phyloP scores from a whole-genome alignment of 345 rosid genomes.

The Cardamine resedifolia region DNA sequence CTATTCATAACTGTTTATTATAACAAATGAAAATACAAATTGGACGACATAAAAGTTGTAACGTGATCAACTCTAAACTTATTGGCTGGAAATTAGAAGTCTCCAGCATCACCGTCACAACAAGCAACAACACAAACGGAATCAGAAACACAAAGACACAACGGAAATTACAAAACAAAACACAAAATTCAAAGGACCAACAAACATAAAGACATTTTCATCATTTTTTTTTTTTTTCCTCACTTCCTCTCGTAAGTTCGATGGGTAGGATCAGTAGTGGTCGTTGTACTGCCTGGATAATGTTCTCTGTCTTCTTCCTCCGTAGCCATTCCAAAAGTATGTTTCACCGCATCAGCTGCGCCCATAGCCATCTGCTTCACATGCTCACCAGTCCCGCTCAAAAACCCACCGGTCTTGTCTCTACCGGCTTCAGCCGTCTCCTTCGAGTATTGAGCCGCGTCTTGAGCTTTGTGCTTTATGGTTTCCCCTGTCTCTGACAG shows the following conservation, averaged over 20 bases:
- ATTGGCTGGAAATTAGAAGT: constrained; percentile 32
- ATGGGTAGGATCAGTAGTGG: constrained; percentile 32
- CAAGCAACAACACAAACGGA: not conserved
- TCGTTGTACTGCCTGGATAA: constrained; percentile 17
- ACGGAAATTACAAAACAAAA: not conserved
- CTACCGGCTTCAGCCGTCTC: constrained; percentile 48
- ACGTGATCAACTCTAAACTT: constrained; percentile 24
- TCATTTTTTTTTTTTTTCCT: not conserved
- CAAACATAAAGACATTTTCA: not conserved
- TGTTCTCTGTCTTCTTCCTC: constrained; percentile 32
- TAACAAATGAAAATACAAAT: not conserved
- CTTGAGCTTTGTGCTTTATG: constrained; percentile 40
- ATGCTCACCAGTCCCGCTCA: constrained; percentile 57
- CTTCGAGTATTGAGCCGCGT: constrained; percentile 35
- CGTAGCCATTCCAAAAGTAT: constrained; percentile 49
- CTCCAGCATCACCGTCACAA: constrained; percentile 34
- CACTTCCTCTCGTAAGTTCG: constrained; percentile 37
- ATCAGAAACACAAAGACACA: constrained; percentile 13
- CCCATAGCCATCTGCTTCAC: constrained; percentile 59
- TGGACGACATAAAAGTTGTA: not conserved
- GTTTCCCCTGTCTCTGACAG: constrained; percentile 40
- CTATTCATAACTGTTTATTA: not conserved
- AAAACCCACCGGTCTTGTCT: constrained; percentile 52
- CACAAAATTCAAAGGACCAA: constrained; percentile 11
- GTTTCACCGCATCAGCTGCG: constrained; percentile 59